phyloP scores from a whole-genome alignment of 1,139 yeast genomes.

The Protomyces inundatus region DNA sequence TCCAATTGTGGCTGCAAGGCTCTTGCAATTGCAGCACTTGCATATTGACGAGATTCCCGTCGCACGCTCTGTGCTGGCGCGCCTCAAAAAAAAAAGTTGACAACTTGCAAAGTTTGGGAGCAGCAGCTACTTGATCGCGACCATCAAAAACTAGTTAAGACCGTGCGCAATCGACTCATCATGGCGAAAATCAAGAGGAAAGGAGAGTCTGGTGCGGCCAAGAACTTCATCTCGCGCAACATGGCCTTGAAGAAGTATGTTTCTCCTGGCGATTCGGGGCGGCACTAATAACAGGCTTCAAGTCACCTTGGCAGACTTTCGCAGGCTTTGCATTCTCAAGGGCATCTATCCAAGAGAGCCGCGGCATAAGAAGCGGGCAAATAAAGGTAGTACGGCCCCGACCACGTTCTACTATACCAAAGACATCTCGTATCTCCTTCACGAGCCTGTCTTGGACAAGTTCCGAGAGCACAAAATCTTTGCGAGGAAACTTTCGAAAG shows the following conservation, averaged over 20 bases:
- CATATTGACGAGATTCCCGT: too few species aligned
- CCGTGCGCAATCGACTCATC: background rate
- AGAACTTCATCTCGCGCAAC: conserved; percentile 86
- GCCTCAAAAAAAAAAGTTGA: background rate
- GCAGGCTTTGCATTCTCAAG: conserved; percentile 76
- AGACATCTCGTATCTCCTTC: conserved; percentile 89
- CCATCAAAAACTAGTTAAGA: background rate
- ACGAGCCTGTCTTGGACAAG: conserved; percentile 87
- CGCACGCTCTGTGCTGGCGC: too few species aligned
- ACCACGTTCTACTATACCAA: conserved; percentile 89
- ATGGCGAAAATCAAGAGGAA: conserved; percentile 28
- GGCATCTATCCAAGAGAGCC: conserved; percentile 93
- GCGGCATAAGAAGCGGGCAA: conserved; percentile 90
- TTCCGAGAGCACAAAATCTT: conserved; percentile 95
- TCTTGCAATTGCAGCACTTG: too few species aligned
- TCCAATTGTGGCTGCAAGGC: too few species aligned
- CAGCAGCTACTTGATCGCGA: background rate
- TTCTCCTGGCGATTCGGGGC: too few species aligned
- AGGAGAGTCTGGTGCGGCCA: conserved; percentile 72
- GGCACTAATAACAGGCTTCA: conserved; percentile 45
- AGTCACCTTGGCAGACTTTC: conserved; percentile 94
- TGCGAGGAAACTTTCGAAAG: conserved; percentile 82
- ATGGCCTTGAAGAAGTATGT: conserved; percentile 76
- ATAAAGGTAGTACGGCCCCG: conserved; percentile 94
- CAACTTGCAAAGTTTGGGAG: background rate